Evolutionary conservation across 2,329 filamentous ascomycete species (phyloP), one percentile per base, ranked within the genome.

Genomic region (Aureobasidium melanogenum): DNA sequence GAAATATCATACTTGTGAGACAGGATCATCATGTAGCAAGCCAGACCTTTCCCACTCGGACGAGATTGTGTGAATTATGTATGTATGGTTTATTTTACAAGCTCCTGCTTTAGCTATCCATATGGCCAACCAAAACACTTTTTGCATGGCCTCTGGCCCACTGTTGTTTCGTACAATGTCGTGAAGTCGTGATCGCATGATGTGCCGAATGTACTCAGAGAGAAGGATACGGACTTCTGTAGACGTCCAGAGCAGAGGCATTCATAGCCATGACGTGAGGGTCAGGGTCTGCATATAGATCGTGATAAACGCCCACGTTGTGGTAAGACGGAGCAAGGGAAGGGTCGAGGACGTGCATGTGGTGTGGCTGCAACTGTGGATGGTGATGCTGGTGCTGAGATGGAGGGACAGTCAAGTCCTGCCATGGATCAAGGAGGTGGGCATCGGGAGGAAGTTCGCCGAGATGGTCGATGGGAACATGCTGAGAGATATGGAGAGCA

Each of bases 201-300:
- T 5, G 30, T 36, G n/a, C 48, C 19, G 12, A 38, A 6, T 41
- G 5, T 30, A 32, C 26, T 56, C 52, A 62, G 3, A 62, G 39
- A n/a, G 60, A 43, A 39, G 60, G 34, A 51, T 62, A 62, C 10
- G 60, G 60, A 30, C 60, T 62, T 22, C 52, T 39, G 22, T 62
- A 62, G 9, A 48, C 50, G 5, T 57, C 51, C 24, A 57, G 22
- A 17, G 51, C 28, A 15, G 41, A 36, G 9, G 60, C 15, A 32
- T 26, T 34, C 46, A 51, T 34, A 4, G 39, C 47, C 46, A 51
- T 41, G 44, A 36, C 30, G 22, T 60, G 57, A 34, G 44, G 28
- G 30, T 47, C 46, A 7, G 57, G 19, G 17, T 60, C 57, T 22
- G 57, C 36, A 30, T 60, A 60, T 12, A 60, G 15, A 15, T 26